A percentile compares a stretch with the other conserved stretches of the same genome.
Conservation (phyloP, 2,329 filamentous ascomycete species). For the Thielaviopsis populi region DNA sequence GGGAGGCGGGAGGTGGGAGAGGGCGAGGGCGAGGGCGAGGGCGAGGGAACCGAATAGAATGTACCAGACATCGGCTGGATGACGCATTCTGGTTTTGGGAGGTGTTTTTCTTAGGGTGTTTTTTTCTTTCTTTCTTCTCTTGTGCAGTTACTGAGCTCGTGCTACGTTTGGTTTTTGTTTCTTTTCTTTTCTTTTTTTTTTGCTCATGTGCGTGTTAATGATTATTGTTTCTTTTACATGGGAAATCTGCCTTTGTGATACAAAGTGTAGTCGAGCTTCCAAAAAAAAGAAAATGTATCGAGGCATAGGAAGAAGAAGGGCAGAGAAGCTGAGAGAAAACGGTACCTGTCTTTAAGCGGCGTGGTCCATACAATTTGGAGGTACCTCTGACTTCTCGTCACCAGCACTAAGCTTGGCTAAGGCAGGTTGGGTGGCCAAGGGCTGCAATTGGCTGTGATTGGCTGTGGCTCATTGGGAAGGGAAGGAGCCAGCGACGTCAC, state of each 20-base stretch:
- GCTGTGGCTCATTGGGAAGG: constrained; percentile 2
- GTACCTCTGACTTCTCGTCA: background rate
- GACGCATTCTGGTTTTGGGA: background rate
- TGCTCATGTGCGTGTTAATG: constrained; percentile 14
- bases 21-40: background rate
- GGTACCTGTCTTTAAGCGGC: background rate
- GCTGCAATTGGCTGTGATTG: background rate
- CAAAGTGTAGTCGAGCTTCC: background rate
- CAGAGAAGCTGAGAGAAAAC: background rate
- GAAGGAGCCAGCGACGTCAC: constrained; percentile 13
- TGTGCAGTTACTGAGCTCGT: constrained; percentile 3
- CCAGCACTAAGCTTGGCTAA: background rate
- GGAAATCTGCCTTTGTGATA: background rate
- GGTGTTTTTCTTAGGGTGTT: background rate
- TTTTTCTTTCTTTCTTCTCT: constrained; percentile 7
- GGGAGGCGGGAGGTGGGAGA: background rate
- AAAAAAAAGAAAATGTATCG: background rate
- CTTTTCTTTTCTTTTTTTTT: background rate
- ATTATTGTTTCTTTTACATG: constrained; percentile 11
- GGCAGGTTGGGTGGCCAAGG: background rate
- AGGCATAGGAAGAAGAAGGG: background rate
- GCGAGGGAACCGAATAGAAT: background rate
- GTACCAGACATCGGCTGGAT: background rate
- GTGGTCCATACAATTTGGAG: background rate
- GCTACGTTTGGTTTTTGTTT: constrained; percentile 5